Base-by-base conservation (phyloP, 805 yeast species). In the Saccharomycopsis capsularis region DNA sequence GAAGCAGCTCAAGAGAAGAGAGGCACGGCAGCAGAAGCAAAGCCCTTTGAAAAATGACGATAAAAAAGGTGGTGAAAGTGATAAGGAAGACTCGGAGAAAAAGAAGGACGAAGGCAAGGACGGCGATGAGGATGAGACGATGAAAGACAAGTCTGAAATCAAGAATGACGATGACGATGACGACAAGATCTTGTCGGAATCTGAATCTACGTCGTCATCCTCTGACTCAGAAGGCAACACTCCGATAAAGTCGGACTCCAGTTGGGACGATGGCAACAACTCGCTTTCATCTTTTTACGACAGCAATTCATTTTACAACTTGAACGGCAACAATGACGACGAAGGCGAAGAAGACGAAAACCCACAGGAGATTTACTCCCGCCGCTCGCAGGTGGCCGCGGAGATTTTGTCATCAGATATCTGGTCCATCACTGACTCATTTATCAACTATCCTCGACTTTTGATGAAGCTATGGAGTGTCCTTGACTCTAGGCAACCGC, bases 361-460 rank as follows among this genome's bases (percentile, higher is more conserved):
- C 3, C 67, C 66, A 29, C 67, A 67, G 40, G 68, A 67, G 44
- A 65, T 56, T 2, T 70, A 65, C 40, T 52, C 63, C 2, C 62
- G 73, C 57, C 61, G 76, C 53, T 81, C 88, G 1, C 81, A 80
- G 49, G 73, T 83, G 57, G 89, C 96, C 4, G 87, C 96, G 1
- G 98, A 93, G 62, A 82, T 93, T 39, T 70, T 93, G 42, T 79
- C 91, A 37, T 87, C 93, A 3, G 98, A 91, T 60, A 90, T 89
- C 6, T 91, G 97, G 96, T 84, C 95, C 2, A 71, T 93, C 35
- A 85, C 96, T 1, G 95, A 90, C 57, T 81, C 95, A 1, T 82
- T 93, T 48, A 81, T 91, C 82, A 90, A 85, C 56, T 78, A 81
- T 52, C 69, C 76, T 3, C 74, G 71, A 19, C 70, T 86, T 35